Conservation (phyloP, 1,284 basidiomycete genomes). For the Mycena sp. region DNA sequence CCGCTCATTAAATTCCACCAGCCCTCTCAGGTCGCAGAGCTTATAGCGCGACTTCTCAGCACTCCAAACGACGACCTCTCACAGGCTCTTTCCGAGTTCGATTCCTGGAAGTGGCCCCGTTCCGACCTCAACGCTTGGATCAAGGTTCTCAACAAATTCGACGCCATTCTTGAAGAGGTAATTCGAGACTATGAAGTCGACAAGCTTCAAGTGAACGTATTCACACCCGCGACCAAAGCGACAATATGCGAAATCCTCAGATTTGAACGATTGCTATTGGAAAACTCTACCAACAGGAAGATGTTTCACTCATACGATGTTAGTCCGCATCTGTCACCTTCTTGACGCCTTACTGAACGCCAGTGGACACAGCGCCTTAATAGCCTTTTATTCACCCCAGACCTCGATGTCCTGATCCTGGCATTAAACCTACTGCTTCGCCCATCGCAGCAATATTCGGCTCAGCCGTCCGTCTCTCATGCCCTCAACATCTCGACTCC, state of each 20-base stretch:
- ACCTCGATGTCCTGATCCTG: conserved; percentile 89
- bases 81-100: conserved; percentile 70
- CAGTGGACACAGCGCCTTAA: conserved; percentile 77
- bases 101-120: conserved; percentile 93
- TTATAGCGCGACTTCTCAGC: conserved; percentile 73
- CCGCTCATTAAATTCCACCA: conserved; percentile 40
- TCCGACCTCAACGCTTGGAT: conserved; percentile 98
- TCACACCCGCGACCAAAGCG: conserved; percentile 82
- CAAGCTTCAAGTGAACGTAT: conserved; percentile 83
- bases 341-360: conserved; percentile 30
- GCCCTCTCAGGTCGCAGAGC: conserved; percentile 79
- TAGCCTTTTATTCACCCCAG: conserved; percentile 87
- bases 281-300: conserved; percentile 98
- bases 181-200: conserved; percentile 88
- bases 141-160: conserved; percentile 95
- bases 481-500: conserved; percentile 81
- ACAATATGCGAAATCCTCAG: conserved; percentile 85
- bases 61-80: conserved; percentile 74
- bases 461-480: conserved; percentile 80
- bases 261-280: conserved; percentile 90
- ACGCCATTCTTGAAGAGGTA: conserved; percentile 84
- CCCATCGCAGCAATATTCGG: conserved; percentile 94
- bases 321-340: conserved; percentile 45
- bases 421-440: conserved; percentile 89
- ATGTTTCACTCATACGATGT: conserved; percentile 98